A percentile compares a stretch with the other conserved stretches of the same genome.
phyloP scores from a whole-genome alignment of 768 basidiomycete species.

The Cystofilobasidium capitatum region DNA sequence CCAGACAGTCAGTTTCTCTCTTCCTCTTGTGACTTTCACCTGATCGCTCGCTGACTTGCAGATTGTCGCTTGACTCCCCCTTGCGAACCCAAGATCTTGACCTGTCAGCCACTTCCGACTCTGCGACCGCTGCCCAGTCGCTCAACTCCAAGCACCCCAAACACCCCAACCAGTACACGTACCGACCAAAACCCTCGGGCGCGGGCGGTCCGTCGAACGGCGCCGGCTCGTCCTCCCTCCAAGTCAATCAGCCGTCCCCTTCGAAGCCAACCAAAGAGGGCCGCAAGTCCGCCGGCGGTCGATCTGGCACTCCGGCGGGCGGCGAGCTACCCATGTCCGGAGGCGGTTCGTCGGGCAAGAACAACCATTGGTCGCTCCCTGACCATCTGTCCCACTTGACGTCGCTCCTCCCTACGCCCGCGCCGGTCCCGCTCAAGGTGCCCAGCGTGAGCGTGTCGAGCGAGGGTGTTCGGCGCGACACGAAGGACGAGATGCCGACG shows the following conservation, averaged over 20 bases:
- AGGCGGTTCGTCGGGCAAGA: background rate
- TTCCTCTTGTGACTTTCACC: background rate
- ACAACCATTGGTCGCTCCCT: slow-evolving; percentile 64
- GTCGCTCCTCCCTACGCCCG: slow-evolving; percentile 62
- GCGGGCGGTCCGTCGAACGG: slow-evolving; percentile 27
- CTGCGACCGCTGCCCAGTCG: background rate
- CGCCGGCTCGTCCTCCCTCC: background rate
- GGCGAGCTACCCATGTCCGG: background rate
- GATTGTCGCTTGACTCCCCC: background rate
- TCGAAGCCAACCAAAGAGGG: slow-evolving; percentile 30
- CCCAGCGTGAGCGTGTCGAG: slow-evolving; percentile 39
- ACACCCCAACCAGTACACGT: slow-evolving; percentile 48
- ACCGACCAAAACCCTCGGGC: slow-evolving; percentile 38
- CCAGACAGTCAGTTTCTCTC: background rate
- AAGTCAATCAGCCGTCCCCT: background rate
- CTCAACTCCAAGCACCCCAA: slow-evolving; percentile 42
- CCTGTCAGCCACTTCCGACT: background rate
- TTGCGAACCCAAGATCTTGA: background rate
- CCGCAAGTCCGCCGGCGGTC: slow-evolving; percentile 52
- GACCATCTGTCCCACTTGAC: slow-evolving; percentile 85
- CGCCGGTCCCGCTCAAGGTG: slow-evolving; percentile 65
- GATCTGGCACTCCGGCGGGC: slow-evolving; percentile 26
- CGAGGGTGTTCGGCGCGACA: background rate
- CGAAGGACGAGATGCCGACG: slow-evolving; percentile 37
- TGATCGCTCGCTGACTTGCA: too few species aligned